Percentiles rank a stretch among this genome's conserved stretches.
phyloP scores from a whole-genome alignment of 257 asterid genomes.

The Leonotis leonurus region DNA sequence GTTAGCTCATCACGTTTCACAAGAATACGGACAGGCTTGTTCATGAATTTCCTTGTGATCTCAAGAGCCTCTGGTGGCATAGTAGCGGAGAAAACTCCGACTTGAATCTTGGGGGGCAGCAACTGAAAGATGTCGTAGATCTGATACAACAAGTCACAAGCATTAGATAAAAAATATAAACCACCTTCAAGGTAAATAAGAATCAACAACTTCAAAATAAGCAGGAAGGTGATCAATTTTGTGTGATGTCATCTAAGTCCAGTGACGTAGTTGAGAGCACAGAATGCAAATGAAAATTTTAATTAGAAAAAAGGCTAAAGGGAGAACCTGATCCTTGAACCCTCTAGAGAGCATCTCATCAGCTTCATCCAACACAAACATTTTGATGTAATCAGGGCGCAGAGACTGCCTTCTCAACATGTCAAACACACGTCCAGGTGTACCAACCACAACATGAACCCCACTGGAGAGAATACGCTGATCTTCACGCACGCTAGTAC shows the following conservation, averaged over 20 bases:
- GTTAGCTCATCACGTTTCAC: constrained; percentile 57
- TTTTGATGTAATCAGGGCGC: constrained; percentile 53
- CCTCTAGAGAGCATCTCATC: constrained; percentile 68
- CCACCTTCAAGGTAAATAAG: neutral
- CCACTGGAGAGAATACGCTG: constrained; percentile 59
- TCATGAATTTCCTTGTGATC: constrained; percentile 56
- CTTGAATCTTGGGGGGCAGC: constrained; percentile 60
- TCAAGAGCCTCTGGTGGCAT: constrained; percentile 65
- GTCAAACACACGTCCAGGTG: constrained; percentile 63
- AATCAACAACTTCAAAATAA: neutral
- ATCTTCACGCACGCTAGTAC: constrained; percentile 53
- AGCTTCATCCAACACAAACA: constrained; percentile 60
- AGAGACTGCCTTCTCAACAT: constrained; percentile 52
- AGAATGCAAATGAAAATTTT: neutral
- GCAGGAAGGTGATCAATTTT: neutral
- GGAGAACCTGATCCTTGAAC: constrained; percentile 54
- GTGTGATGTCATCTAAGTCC: neutral
- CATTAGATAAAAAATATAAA: neutral
- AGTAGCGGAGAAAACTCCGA: constrained; percentile 53
- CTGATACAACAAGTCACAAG: constrained; percentile 12
- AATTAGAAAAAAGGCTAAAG: neutral
- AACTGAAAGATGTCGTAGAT: constrained; percentile 47
- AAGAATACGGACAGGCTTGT: constrained; percentile 52
- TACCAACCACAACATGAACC: constrained; percentile 61
- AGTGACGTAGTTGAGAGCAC: neutral